phyloP scores from a whole-genome alignment of 1,284 basidiomycete genomes.

The Ustilago trichophora region DNA sequence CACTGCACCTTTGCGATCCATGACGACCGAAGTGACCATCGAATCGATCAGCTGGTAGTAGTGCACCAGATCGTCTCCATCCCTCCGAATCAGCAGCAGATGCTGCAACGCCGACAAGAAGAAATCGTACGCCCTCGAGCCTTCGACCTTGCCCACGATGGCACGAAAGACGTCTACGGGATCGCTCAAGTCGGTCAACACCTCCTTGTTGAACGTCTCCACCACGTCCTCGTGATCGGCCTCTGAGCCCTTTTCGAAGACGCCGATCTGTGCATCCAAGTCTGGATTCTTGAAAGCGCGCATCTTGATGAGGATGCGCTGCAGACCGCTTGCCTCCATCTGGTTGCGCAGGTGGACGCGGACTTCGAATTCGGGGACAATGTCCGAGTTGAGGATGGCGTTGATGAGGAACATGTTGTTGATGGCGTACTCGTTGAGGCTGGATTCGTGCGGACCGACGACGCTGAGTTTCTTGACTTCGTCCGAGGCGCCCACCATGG shows the following conservation, averaged over 20 bases:
- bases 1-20: constrained; percentile 80
- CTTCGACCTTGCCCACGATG: constrained; percentile 77
- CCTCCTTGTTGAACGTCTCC: constrained; percentile 79
- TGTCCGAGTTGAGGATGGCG: constrained; percentile 58
- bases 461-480: constrained; percentile 74
- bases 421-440: constrained; percentile 71
- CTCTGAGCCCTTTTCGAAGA: constrained; percentile 76
- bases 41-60: constrained; percentile 94
- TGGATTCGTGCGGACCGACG: constrained; percentile 78
- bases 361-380: constrained; percentile 72
- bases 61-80: constrained; percentile 77
- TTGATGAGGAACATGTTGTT: constrained; percentile 61
- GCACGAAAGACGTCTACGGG: constrained; percentile 88
- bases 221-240: constrained; percentile 82
- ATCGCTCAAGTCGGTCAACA: constrained; percentile 80
- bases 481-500: constrained; percentile 89
- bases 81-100: constrained; percentile 85
- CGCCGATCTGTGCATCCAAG: constrained; percentile 77
- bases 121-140: constrained; percentile 82
- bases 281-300: constrained; percentile 73
- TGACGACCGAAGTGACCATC: constrained; percentile 89
- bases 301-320: constrained; percentile 78
- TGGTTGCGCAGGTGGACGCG: constrained; percentile 84
- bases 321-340: constrained; percentile 87
- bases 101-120: constrained; percentile 93